Percentiles rank a stretch among this genome's conserved stretches.
phyloP scores from a whole-genome alignment of 1,139 yeast species.

The Candida dubliniensis region DNA sequence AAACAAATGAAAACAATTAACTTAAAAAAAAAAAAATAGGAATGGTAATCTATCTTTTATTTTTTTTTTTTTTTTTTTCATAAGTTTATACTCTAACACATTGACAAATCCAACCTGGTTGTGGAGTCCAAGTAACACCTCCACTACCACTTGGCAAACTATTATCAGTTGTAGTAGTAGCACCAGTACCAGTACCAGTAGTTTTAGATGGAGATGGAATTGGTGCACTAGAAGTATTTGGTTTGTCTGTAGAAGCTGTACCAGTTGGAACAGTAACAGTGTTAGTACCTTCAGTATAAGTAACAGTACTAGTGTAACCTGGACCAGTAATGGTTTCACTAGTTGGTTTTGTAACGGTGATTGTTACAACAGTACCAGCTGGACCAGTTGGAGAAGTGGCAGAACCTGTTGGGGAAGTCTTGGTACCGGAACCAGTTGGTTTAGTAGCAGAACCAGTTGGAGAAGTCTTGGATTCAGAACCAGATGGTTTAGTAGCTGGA shows the following conservation, averaged over 20 bases:
- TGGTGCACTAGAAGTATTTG: background rate
- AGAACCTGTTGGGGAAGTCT: no score
- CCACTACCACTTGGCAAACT: background rate
- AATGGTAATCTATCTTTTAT: background rate
- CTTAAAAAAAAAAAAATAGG: background rate
- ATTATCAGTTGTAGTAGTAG: background rate
- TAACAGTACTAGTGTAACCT: conserved; percentile 1
- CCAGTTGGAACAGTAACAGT: background rate
- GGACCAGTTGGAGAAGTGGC: no score
- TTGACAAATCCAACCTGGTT: conserved; percentile 6
- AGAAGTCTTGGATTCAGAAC: no score
- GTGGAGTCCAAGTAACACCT: conserved; percentile 3
- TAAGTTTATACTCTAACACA: conserved; percentile 5
- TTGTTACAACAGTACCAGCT: background rate
- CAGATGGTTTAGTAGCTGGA: background rate
- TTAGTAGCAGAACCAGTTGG: no score
- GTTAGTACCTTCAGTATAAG: conserved; percentile 1
- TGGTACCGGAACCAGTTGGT: conserved; percentile 1
- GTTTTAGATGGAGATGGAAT: background rate
- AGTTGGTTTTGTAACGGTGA: background rate
- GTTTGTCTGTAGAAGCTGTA: background rate
- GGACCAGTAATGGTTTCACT: background rate
- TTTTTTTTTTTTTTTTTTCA: background rate
- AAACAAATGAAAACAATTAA: background rate
- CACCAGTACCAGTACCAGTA: background rate